phyloP scores from a whole-genome alignment of 2,329 filamentous ascomycete genomes.

The Stachybotrys chartarum region DNA sequence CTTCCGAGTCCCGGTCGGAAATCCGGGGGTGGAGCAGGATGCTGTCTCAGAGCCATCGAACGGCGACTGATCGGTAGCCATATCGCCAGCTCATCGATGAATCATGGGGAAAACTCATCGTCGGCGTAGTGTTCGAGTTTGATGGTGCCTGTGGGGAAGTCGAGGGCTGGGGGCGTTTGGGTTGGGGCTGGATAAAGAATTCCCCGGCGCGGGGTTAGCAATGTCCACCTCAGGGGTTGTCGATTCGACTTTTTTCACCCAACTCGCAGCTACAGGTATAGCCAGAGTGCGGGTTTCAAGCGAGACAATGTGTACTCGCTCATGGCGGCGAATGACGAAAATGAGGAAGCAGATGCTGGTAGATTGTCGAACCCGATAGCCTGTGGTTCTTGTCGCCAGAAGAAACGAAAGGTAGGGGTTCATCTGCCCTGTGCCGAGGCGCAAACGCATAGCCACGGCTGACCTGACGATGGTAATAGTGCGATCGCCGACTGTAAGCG shows the following conservation, averaged over 20 bases:
- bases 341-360: slow-evolving; percentile 5
- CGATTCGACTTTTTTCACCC: background rate
- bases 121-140: background rate
- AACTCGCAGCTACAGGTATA: background rate
- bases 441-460: background rate
- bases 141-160: background rate
- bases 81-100: slow-evolving; percentile 4
- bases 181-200: slow-evolving; percentile 16
- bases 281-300: background rate
- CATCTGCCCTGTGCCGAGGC: background rate
- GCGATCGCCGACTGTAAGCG: slow-evolving; percentile 12
- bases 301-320: background rate
- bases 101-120: background rate
- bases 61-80: slow-evolving; percentile 21
- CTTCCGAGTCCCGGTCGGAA: slow-evolving; percentile 14
- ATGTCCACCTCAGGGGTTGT: background rate
- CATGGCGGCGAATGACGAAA: slow-evolving; percentile 10
- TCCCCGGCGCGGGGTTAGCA: slow-evolving; percentile 15
- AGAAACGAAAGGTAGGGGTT: slow-evolving; percentile 21
- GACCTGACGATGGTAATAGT: slow-evolving; percentile 5
- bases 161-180: background rate
- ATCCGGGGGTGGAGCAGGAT: slow-evolving; percentile 13
- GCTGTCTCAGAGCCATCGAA: slow-evolving; percentile 18
- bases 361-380: slow-evolving; percentile 20
- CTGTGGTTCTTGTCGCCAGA: slow-evolving; percentile 22